These are phyloP conservation scores for Xylaria hypoxylon DNA, from an alignment of 2,329 filamentous ascomycete genomes.

Conservation along the genomic window DNA sequence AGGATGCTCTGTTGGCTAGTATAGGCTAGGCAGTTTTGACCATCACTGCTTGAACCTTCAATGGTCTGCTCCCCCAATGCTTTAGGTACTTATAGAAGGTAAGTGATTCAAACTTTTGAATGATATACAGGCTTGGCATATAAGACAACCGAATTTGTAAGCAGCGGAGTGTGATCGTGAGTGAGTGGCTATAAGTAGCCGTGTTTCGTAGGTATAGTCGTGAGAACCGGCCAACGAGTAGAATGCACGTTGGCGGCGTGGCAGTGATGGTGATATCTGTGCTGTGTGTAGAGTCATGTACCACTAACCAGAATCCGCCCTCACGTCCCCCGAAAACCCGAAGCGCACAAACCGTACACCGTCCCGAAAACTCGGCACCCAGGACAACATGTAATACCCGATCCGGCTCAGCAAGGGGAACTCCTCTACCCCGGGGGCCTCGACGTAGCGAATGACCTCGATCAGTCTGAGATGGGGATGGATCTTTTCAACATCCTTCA, in stretches of 20 bases:
- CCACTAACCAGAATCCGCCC: not conserved
- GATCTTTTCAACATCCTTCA: slow-evolving; percentile 40
- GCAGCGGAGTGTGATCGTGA: too few species aligned
- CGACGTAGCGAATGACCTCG: slow-evolving; percentile 34
- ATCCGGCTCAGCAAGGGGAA: slow-evolving; percentile 23
- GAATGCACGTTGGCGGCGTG: not conserved
- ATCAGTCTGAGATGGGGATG: slow-evolving; percentile 42
- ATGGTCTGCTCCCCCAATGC: too few species aligned
- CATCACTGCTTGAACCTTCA: too few species aligned
- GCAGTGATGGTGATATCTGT: not conserved
- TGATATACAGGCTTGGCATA: too few species aligned
- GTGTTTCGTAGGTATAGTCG: not conserved
- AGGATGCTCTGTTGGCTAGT: too few species aligned
- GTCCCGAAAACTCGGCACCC: slow-evolving; percentile 36
- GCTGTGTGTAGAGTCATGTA: not conserved
- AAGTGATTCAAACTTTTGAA: too few species aligned
- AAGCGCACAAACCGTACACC: slow-evolving; percentile 34
- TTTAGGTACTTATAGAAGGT: too few species aligned
- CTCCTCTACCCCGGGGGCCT: slow-evolving; percentile 30
- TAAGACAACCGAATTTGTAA: too few species aligned
- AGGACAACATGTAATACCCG: slow-evolving; percentile 30
- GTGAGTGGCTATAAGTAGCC: too few species aligned
- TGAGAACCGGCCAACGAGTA: too few species aligned
- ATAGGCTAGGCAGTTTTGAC: too few species aligned
- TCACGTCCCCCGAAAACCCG: slow-evolving; percentile 15